These are phyloP conservation scores for Hymenoscyphus fructigenus DNA, from an alignment of 2,329 filamentous ascomycete genomes.

Conservation along the genomic window DNA sequence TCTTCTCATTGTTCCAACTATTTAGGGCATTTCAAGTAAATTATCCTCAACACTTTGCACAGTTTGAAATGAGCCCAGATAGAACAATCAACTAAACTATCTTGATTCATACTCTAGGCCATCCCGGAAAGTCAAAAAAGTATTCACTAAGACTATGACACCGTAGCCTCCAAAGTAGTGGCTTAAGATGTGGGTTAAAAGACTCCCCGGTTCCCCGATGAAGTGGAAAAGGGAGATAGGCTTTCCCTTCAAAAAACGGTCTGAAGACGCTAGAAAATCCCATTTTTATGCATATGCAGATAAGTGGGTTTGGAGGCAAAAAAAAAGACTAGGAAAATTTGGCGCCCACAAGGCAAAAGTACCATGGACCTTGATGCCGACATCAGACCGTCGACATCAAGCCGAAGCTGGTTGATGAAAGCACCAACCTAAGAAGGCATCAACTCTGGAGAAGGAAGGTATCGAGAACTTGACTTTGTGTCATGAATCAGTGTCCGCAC, in stretches of 20 bases:
- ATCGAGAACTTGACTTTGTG: not conserved
- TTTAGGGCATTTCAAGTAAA: too few species aligned
- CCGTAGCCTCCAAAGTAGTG: too few species aligned
- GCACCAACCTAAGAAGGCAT: too few species aligned
- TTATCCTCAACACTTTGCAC: too few species aligned
- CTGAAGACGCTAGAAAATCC: not conserved
- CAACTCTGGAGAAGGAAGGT: not conserved
- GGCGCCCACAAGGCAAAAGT: not conserved
- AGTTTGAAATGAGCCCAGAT: too few species aligned
- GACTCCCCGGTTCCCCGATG: not conserved
- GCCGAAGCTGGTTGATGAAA: too few species aligned
- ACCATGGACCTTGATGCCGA: not conserved
- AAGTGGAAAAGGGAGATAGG: not conserved
- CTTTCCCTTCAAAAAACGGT: conserved; percentile 2
- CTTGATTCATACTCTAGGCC: too few species aligned
- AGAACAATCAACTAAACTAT: too few species aligned
- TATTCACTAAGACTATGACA: too few species aligned
- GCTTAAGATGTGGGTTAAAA: too few species aligned
- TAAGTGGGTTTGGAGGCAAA: not conserved
- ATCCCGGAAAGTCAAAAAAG: too few species aligned
- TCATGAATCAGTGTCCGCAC: not conserved
- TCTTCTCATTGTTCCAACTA: too few species aligned
- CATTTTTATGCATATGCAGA: conserved; percentile 1
- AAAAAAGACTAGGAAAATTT: not conserved
- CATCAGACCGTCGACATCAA: not conserved